These are phyloP conservation scores for Lipomyces sp. DNA, from an alignment of 805 yeast species.

Conservation along the genomic window DNA sequence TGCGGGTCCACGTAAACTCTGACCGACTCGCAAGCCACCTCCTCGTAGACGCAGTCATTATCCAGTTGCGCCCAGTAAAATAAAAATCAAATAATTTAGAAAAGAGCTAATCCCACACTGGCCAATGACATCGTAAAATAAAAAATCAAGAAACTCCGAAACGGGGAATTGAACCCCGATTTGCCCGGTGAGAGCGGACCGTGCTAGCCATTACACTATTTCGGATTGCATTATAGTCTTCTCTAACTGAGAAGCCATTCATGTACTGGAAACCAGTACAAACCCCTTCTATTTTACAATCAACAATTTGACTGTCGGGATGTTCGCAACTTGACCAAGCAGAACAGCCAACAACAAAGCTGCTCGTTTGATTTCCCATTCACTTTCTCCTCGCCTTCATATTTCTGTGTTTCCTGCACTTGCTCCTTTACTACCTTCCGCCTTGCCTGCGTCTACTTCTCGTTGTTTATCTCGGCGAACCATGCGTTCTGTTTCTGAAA, in stretches of 20 bases:
- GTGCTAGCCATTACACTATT: constrained; percentile 29
- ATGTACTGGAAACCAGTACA: neutral
- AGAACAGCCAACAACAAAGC: neutral
- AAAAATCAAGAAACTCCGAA: constrained; percentile 14
- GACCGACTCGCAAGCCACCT: too few relatives aligned
- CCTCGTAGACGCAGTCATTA: too few relatives aligned
- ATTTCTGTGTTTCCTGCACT: constrained; percentile 41
- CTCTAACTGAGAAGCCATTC: too few relatives aligned
- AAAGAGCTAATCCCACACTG: too few relatives aligned
- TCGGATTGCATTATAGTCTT: constrained; percentile 4
- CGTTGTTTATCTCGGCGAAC: constrained; percentile 6
- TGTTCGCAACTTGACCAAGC: constrained; percentile 1
- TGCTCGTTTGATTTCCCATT: constrained; percentile 7
- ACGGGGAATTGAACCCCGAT: constrained; percentile 30
- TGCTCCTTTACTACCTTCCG: neutral
- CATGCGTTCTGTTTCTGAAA: constrained; percentile 7
- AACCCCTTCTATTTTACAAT: neutral
- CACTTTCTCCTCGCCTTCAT: neutral
- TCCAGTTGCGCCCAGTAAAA: too few relatives aligned
- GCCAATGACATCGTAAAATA: neutral
- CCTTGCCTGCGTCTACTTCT: neutral
- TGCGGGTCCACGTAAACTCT: neutral
- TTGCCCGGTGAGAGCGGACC: constrained; percentile 32
- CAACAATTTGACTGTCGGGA: neutral
- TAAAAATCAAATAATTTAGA: too few relatives aligned